A percentile compares a stretch with the other conserved stretches of the same genome.
phyloP scores from a whole-genome alignment of 345 rosid genomes.

The Theobroma cacao region DNA sequence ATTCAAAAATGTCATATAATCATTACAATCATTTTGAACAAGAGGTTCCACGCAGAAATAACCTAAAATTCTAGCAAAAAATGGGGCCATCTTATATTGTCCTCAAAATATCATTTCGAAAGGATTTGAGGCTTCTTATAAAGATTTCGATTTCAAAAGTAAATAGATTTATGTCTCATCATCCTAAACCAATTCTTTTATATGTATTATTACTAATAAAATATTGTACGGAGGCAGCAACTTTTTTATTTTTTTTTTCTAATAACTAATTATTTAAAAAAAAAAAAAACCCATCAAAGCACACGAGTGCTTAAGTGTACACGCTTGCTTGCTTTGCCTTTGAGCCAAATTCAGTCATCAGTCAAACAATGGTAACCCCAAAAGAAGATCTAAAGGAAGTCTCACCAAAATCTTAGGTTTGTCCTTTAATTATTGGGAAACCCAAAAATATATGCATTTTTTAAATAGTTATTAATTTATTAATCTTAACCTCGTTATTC shows the following conservation, averaged over 20 bases:
- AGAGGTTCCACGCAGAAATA: not conserved
- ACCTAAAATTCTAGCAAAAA: not conserved
- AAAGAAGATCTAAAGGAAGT: constrained; percentile 2
- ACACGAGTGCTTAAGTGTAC: not conserved
- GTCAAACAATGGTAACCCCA: constrained; percentile 23
- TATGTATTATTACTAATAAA: not conserved
- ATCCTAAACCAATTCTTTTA: not conserved
- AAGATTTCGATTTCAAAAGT: not conserved
- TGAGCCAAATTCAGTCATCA: constrained; percentile 8
- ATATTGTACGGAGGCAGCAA: not conserved
- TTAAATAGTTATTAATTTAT: not conserved
- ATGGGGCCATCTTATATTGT: not conserved
- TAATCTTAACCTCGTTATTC: constrained; percentile 11
- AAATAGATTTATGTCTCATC: not conserved
- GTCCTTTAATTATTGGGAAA: constrained; percentile 3
- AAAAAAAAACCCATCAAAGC: too few species aligned
- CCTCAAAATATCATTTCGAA: not conserved
- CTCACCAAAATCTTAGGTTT: constrained; percentile 9
- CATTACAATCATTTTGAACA: not conserved
- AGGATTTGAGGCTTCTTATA: not conserved
- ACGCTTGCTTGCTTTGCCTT: not conserved
- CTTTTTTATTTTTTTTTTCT: not conserved
- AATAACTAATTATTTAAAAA: not conserved
- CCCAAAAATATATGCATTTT: not conserved
- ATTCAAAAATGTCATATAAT: too few species aligned